Conservation (phyloP, 768 basidiomycete genomes). For the Russula dissimulans region DNA sequence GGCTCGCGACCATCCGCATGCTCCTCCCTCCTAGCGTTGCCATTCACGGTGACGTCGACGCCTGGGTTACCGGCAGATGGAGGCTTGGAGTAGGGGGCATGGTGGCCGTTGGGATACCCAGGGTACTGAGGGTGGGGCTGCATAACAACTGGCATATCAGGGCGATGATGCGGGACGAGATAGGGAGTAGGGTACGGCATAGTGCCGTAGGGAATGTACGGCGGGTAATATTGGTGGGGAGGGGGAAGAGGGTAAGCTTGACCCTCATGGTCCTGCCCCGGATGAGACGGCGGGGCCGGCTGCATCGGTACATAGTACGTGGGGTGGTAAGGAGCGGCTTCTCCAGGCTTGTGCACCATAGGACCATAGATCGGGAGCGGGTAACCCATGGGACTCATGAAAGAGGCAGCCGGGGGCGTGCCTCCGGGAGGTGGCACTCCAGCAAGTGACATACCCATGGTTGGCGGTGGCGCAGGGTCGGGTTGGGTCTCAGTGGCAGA, state of each 20-base stretch:
- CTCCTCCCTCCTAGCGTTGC: slow-evolving; percentile 17
- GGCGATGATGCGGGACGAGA: slow-evolving; percentile 34
- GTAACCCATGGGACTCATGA: slow-evolving; percentile 44
- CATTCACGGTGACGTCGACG: slow-evolving; percentile 20
- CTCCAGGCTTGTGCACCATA: slow-evolving; percentile 41
- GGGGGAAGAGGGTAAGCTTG: slow-evolving; percentile 27
- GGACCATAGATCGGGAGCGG: slow-evolving; percentile 45
- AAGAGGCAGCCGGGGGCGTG: slow-evolving; percentile 41
- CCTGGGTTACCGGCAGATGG: slow-evolving; percentile 29
- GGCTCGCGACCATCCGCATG: slow-evolving; percentile 14
- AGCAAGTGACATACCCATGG: slow-evolving; percentile 26
- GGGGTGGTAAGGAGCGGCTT: slow-evolving; percentile 43
- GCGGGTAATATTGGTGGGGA: slow-evolving; percentile 36
- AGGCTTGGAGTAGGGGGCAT: slow-evolving; percentile 33
- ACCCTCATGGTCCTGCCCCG: slow-evolving; percentile 30
- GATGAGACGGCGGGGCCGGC: slow-evolving; percentile 31
- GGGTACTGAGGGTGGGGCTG: slow-evolving; percentile 18
- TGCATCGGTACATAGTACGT: slow-evolving; percentile 38
- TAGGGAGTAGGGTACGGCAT: slow-evolving; percentile 40
- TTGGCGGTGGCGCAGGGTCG: slow-evolving; percentile 32
- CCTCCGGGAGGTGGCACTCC: slow-evolving; percentile 24
- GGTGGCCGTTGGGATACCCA: slow-evolving; percentile 30
- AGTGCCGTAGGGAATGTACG: slow-evolving; percentile 39
- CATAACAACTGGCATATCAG: slow-evolving; percentile 20
- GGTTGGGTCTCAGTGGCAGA: slow-evolving; percentile 37